Evolutionary conservation across 208 protist species (phyloP), one percentile per base, ranked within the genome.

Genomic region (Giardia duodenalis): DNA sequence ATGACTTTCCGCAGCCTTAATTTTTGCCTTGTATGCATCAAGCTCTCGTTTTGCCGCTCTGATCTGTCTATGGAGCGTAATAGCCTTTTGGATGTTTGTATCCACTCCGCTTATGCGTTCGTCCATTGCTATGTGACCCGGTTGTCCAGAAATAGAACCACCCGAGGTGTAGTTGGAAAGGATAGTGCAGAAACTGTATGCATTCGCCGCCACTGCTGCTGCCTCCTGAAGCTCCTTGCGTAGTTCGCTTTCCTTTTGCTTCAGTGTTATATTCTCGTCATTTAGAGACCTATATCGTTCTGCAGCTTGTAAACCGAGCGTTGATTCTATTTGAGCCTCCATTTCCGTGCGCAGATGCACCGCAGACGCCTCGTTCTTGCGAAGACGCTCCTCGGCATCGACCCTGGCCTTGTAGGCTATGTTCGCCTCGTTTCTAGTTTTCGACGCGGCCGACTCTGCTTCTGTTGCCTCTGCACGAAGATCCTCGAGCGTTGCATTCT

Each of bases 371-470:
- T 91, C 88, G 45, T 91, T 91, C 44, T 91, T 91, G 2, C 47
- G 42, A n/a, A 91, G 88, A 42, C 88, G n/a, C 45, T 91, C 2
- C 4, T 47, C 2, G 1, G 88, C 88, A 43, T 91, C 88, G 4
- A 47, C 88, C n/a, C 88, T n/a, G 4, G 88, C 88, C 45, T 91
- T 91, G 44, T 47, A 91, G 1, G 88, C 88, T 0, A 91, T n/a
- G n/a, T 91, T 91, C n/a, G 88, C 2, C 1, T 91, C 88, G 44
- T 91, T 91, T 67, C 88, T 46, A 30, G 47, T 2, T 46, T 48
- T 46, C 1, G 2, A 4, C 2, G 88, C 88, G n/a, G n/a, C 0
- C 22, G n/a, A 4, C 45, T 91, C 88, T 43, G 88, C 88, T 2
- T 3, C 44, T 19, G 1, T 47, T 42, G 88, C 88, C 1, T 91